A percentile compares a stretch with the other conserved stretches of the same genome.
Evolutionary conservation across 495 filamentous ascomycete genomes (phyloP).

Genomic region (Xylaria telfairii): DNA sequence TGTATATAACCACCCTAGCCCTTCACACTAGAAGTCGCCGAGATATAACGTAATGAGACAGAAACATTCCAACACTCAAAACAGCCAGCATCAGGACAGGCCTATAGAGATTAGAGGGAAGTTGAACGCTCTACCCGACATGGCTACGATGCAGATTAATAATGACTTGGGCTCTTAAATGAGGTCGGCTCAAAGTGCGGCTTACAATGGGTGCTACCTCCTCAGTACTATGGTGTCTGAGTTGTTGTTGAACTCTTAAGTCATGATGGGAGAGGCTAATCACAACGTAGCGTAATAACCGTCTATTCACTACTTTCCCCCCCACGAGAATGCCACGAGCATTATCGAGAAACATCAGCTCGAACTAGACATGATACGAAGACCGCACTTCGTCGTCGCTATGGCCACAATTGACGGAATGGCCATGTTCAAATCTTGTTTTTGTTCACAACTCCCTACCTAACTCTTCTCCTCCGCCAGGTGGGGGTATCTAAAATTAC

Average conservation of each 20-base stretch:
- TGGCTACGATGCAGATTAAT: background rate
- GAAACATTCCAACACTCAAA: no score
- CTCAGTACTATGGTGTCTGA: background rate
- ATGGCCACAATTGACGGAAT: background rate
- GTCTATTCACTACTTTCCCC: background rate
- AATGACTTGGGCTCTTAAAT: background rate
- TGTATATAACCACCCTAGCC: no score
- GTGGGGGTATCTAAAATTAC: slow-evolving; percentile 26
- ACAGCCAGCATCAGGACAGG: background rate
- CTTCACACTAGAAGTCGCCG: no score
- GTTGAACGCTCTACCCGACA: background rate
- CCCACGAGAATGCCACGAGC: background rate
- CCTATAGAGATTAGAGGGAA: background rate
- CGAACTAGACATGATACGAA: background rate
- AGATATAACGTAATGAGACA: no score
- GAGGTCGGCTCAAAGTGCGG: background rate
- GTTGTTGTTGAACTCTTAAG: background rate
- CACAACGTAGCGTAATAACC: background rate
- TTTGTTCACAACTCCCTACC: slow-evolving; percentile 16
- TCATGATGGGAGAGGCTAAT: background rate
- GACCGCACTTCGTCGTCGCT: background rate
- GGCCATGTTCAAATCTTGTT: background rate
- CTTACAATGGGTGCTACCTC: background rate
- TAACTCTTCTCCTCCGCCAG: slow-evolving; percentile 13
- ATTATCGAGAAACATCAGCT: background rate